Percentiles rank a stretch among this genome's conserved stretches.
phyloP scores from a whole-genome alignment of 495 filamentous ascomycete genomes.

The Patellaria atrata region DNA sequence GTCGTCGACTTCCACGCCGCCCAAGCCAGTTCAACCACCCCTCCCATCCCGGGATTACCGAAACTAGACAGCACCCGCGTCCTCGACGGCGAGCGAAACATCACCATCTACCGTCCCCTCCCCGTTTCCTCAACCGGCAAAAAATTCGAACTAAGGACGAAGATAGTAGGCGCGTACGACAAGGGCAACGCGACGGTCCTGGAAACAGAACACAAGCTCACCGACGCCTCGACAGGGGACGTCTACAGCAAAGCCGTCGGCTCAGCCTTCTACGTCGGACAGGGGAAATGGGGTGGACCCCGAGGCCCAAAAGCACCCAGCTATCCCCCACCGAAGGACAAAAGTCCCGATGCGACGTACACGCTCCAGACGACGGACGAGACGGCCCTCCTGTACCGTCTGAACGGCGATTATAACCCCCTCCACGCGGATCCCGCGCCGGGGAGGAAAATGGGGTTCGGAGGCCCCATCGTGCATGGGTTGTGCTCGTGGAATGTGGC shows the following conservation, averaged over 20 bases:
- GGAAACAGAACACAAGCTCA: conserved; percentile 63
- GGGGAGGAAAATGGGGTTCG: conserved; percentile 78
- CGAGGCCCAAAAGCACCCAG: conserved; percentile 54
- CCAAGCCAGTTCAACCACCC: conserved; percentile 44
- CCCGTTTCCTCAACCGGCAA: conserved; percentile 56
- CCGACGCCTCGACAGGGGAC: conserved; percentile 54
- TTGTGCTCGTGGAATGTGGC: conserved; percentile 73
- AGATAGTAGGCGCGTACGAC: conserved; percentile 79
- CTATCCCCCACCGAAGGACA: conserved; percentile 57
- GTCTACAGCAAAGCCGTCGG: conserved; percentile 54
- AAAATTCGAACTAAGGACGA: conserved; percentile 62
- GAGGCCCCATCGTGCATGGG: conserved; percentile 78
- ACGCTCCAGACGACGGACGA: conserved; percentile 51
- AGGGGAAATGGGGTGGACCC: conserved; percentile 83
- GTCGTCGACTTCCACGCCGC: conserved; percentile 76
- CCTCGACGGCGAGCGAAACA: conserved; percentile 74
- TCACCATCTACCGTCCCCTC: conserved; percentile 64
- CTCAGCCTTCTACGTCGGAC: conserved; percentile 65
- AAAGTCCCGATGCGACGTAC: conserved; percentile 59
- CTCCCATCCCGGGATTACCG: conserved; percentile 63
- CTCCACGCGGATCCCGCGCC: conserved; percentile 76
- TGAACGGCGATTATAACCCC: conserved; percentile 88
- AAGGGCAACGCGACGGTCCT: conserved; percentile 76
- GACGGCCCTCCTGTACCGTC: conserved; percentile 50
- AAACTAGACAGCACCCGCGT: conserved; percentile 58